A percentile compares a stretch with the other conserved stretches of the same genome.
Evolutionary conservation across 805 yeast species (phyloP).

Genomic region (Myxozyma nipponensis): DNA sequence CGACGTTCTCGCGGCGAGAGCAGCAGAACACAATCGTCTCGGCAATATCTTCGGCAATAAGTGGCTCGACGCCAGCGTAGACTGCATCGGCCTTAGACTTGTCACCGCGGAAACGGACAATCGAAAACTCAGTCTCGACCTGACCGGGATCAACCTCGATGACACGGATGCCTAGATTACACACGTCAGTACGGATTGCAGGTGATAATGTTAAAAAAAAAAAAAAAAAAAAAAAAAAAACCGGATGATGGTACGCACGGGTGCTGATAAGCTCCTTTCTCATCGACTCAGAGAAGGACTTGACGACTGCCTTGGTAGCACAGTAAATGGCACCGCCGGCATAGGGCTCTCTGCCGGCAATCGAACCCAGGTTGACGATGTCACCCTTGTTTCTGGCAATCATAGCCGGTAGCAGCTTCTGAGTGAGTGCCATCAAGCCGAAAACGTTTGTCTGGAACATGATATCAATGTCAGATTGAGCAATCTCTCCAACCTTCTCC

Average conservation of each 20-base stretch:
- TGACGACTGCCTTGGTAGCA: slow-evolving; percentile 61
- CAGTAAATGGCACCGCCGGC: slow-evolving; percentile 69
- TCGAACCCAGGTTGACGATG: slow-evolving; percentile 61
- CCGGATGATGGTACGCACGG: slow-evolving; percentile 30
- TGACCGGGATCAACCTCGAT: slow-evolving; percentile 76
- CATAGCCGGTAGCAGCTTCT: slow-evolving; percentile 68
- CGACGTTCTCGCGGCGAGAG: slow-evolving; percentile 66
- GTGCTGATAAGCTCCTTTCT: slow-evolving; percentile 74
- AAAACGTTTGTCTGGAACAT: slow-evolving; percentile 86
- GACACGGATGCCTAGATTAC: slow-evolving; percentile 46
- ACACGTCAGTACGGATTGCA: too few relatives aligned
- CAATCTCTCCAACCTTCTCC: slow-evolving; percentile 69
- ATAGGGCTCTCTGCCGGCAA: slow-evolving; percentile 68
- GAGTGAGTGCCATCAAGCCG: slow-evolving; percentile 81
- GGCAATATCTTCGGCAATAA: slow-evolving; percentile 69
- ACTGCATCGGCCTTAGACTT: slow-evolving; percentile 56
- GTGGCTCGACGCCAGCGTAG: slow-evolving; percentile 64
- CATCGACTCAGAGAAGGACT: slow-evolving; percentile 54
- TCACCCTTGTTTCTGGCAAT: slow-evolving; percentile 61
- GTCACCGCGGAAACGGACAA: slow-evolving; percentile 51
- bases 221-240: neutral
- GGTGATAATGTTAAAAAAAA: neutral
- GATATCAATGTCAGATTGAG: slow-evolving; percentile 57
- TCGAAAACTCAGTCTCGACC: slow-evolving; percentile 73
- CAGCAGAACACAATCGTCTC: slow-evolving; percentile 64